Conservation (phyloP, 2,329 filamentous ascomycete genomes). For the Pezicula carpinea region DNA sequence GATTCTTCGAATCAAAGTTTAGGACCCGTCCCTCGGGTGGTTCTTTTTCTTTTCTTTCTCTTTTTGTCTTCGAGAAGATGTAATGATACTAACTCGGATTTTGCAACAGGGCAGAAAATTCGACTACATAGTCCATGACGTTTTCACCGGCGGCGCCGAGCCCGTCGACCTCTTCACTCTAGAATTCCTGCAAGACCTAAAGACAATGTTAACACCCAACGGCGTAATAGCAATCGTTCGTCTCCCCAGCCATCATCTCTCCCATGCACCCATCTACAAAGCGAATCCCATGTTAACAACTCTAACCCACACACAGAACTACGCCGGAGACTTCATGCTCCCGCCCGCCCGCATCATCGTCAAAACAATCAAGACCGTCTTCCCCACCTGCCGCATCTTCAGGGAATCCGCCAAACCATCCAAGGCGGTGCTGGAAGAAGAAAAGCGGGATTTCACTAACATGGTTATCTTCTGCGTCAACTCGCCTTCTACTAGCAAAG, state of each 20-base stretch:
- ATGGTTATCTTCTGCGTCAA: conserved; percentile 84
- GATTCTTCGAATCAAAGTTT: no score
- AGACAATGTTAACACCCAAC: conserved; percentile 65
- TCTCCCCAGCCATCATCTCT: conserved; percentile 14
- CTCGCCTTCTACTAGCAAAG: neutral
- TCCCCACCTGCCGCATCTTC: conserved; percentile 88
- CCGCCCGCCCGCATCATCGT: conserved; percentile 74
- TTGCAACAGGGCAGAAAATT: conserved; percentile 42
- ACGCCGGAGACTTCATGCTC: conserved; percentile 80
- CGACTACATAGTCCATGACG: conserved; percentile 95
- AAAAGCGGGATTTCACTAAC: conserved; percentile 77
- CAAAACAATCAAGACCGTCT: conserved; percentile 75
- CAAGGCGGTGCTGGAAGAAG: conserved; percentile 39
- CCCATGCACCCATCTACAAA: conserved; percentile 7
- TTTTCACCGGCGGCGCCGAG: conserved; percentile 95
- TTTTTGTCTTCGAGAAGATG: no score
- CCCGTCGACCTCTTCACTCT: conserved; percentile 82
- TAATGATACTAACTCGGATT: no score
- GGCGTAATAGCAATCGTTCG: conserved; percentile 85
- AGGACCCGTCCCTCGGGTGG: no score
- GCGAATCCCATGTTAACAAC: conserved; percentile 5
- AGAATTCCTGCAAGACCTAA: conserved; percentile 72
- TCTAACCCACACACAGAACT: conserved; percentile 66
- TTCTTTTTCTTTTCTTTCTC: no score
- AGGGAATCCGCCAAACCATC: conserved; percentile 63